Evolutionary conservation across 345 rosid genomes (phyloP).

Genomic region (Theobroma cacao): DNA sequence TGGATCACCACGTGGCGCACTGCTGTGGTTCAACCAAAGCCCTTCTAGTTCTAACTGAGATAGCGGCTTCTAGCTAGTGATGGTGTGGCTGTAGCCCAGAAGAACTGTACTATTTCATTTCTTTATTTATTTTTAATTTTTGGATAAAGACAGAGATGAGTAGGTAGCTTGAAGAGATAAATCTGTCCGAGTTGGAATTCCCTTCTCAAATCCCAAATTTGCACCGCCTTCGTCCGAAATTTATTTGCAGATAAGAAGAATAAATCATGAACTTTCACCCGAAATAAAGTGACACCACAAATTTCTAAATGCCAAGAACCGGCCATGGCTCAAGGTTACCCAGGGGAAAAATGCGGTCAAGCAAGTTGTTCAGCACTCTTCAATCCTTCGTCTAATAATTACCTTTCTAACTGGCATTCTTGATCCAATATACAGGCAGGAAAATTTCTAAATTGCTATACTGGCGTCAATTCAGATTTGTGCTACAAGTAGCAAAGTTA

Average conservation of each 20-base stretch:
- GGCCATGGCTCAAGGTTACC: neutral
- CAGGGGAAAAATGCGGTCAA: neutral
- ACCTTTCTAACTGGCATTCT: neutral
- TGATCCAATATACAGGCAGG: neutral
- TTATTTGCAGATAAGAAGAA: neutral
- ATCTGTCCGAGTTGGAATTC: neutral
- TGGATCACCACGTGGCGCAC: neutral
- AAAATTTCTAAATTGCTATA: neutral
- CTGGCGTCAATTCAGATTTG: neutral
- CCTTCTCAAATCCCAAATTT: neutral
- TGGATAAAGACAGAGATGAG: no score
- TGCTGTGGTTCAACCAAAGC: neutral
- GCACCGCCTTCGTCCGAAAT: neutral
- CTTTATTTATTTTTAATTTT: no score
- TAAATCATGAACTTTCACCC: neutral
- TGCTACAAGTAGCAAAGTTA: neutral
- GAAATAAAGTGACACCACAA: neutral
- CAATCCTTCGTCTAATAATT: neutral
- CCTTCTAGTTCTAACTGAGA: neutral
- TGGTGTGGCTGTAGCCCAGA: neutral
- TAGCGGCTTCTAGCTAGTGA: neutral
- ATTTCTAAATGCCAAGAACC: neutral
- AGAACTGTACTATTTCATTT: neutral
- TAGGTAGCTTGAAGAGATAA: neutral
- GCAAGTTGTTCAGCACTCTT: neutral